Conservation (phyloP, 148 eudicot species). For the Dianthus caryophyllus region DNA sequence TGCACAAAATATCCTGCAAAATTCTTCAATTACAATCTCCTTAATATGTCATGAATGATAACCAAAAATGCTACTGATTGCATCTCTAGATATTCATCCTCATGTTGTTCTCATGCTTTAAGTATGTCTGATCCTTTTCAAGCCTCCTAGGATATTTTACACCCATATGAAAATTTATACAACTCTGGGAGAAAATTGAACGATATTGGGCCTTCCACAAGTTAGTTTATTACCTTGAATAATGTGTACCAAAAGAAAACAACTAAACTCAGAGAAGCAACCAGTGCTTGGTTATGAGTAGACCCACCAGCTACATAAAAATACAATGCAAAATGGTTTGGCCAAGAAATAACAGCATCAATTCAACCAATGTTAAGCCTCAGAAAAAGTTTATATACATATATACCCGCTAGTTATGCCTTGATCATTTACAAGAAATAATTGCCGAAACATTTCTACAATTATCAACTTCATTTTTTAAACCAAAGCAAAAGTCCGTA, state of each 20-base stretch:
- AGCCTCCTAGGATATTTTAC: too few relatives aligned
- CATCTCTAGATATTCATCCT: too few relatives aligned
- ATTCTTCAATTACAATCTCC: not conserved
- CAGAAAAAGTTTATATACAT: not conserved
- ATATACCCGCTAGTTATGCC: not conserved
- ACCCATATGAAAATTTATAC: too few relatives aligned
- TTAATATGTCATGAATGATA: not conserved
- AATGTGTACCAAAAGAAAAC: too few relatives aligned
- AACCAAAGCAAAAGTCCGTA: not conserved
- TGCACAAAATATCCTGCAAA: constrained; percentile 77
- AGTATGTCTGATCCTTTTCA: too few relatives aligned
- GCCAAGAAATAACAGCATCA: not conserved
- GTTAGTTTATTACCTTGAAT: too few relatives aligned
- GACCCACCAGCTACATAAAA: not conserved
- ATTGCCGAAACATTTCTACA: not conserved
- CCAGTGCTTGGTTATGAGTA: too few relatives aligned
- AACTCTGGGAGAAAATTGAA: too few relatives aligned
- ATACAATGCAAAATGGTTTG: not conserved
- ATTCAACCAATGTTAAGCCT: not conserved
- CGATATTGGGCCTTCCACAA: too few relatives aligned
- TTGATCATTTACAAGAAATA: not conserved
- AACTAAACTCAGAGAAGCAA: too few relatives aligned
- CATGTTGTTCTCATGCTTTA: too few relatives aligned
- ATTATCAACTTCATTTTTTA: not conserved
- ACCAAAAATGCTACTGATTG: not conserved